Conservation (phyloP, 352 stramenopile species). For the Phytophthora aleatoria region DNA sequence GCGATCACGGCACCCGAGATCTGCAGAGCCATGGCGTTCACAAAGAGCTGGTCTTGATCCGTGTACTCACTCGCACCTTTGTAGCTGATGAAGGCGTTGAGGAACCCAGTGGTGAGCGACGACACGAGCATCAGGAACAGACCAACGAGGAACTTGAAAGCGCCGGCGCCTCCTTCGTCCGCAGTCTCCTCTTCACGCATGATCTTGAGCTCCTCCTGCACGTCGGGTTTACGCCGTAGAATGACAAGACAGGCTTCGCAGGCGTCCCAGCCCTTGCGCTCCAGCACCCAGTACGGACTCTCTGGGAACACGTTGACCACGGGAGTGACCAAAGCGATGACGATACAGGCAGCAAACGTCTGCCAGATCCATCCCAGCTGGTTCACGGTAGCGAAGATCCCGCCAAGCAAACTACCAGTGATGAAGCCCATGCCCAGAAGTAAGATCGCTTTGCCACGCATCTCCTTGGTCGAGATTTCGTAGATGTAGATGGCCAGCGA, state of each 20-base stretch:
- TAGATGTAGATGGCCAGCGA: conserved; percentile 79
- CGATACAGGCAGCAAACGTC: conserved; percentile 58
- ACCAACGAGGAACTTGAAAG: conserved; percentile 72
- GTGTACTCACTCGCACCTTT: conserved; percentile 52
- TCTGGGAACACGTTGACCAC: conserved; percentile 79
- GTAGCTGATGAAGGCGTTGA: conserved; percentile 65
- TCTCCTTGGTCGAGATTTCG: conserved; percentile 80
- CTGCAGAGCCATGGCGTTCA: conserved; percentile 64
- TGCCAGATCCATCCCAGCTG: conserved; percentile 83
- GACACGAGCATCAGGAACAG: conserved; percentile 73
- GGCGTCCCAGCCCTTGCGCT: conserved; percentile 72
- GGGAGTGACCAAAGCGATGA: conserved; percentile 72
- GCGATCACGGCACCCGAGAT: conserved; percentile 57
- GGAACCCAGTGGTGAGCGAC: conserved; percentile 55
- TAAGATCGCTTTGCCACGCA: conserved; percentile 75
- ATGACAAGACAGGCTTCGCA: conserved; percentile 68
- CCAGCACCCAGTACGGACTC: conserved; percentile 78
- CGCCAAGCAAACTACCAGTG: conserved; percentile 55
- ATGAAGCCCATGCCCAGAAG: conserved; percentile 70
- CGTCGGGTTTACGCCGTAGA: conserved; percentile 68
- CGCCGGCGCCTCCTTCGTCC: conserved; percentile 40
- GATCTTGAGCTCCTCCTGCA: conserved; percentile 69
- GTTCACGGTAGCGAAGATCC: conserved; percentile 58
- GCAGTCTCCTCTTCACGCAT: conserved; percentile 66
- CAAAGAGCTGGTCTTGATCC: conserved; percentile 53